phyloP scores from a whole-genome alignment of 2,329 filamentous ascomycete species.

The Emergomyces orientalis region DNA sequence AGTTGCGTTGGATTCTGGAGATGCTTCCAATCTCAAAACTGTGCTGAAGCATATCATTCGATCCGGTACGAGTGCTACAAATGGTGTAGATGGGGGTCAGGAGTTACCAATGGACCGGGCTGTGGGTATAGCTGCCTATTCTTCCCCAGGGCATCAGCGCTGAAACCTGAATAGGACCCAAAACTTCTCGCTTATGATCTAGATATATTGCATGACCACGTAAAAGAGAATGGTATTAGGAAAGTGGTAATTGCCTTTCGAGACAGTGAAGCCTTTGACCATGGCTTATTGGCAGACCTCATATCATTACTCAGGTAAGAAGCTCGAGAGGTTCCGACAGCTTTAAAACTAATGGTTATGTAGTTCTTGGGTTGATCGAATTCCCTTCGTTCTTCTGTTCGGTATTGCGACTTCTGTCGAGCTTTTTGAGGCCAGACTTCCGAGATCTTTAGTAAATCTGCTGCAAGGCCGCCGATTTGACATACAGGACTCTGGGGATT shows the following conservation, averaged over 20 bases:
- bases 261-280: conserved; percentile 42
- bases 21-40: conserved; percentile 39
- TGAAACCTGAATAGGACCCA: conserved; percentile 25
- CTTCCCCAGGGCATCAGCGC: conserved; percentile 7
- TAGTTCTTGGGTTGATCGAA: conserved; percentile 52
- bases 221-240: conserved; percentile 28
- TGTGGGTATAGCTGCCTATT: conserved; percentile 20
- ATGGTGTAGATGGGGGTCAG: conserved; percentile 31
- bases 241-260: conserved; percentile 37
- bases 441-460: conserved; percentile 43
- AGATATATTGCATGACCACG: conserved; percentile 37
- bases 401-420: conserved; percentile 55
- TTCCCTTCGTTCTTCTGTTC: conserved; percentile 51
- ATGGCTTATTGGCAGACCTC: conserved; percentile 36
- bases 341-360: neutral
- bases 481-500: conserved; percentile 40
- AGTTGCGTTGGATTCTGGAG: conserved; percentile 35
- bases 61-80: conserved; percentile 29
- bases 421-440: conserved; percentile 50
- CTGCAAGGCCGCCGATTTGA: conserved; percentile 50
- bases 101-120: conserved; percentile 31
- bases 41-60: conserved; percentile 40
- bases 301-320: conserved; percentile 35
- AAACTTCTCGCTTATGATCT: conserved; percentile 39
- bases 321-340: neutral